phyloP scores from a whole-genome alignment of 805 yeast genomes.

The Phaffomyces antillensis region DNA sequence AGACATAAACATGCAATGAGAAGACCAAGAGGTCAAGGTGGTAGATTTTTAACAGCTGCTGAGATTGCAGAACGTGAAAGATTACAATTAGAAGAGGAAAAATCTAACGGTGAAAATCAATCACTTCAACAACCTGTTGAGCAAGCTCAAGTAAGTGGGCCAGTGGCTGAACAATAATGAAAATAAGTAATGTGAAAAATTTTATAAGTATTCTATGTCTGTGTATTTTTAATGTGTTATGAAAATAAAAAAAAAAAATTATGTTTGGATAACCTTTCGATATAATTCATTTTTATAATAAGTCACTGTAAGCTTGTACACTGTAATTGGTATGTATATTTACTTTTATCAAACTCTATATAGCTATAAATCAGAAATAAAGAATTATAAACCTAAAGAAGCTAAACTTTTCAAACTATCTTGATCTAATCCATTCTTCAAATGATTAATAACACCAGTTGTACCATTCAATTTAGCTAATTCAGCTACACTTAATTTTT shows the following conservation, averaged over 20 bases:
- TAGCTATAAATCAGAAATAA: too few relatives aligned
- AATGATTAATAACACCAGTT: conserved; percentile 14
- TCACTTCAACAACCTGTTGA: too few relatives aligned
- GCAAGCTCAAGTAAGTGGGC: background rate
- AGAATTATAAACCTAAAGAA: conserved; percentile 11
- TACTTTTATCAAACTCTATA: background rate
- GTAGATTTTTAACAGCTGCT: conserved; percentile 92
- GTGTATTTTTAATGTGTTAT: background rate
- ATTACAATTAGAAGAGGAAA: conserved; percentile 19
- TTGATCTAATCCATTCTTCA: conserved; percentile 14
- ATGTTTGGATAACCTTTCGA: too few relatives aligned
- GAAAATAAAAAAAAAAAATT: background rate
- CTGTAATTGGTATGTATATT: background rate
- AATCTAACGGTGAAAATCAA: background rate
- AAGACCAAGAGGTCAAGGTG: conserved; percentile 98
- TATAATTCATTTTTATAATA: too few relatives aligned
- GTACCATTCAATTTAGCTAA: conserved; percentile 14
- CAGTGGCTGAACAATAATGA: background rate
- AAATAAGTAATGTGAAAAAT: too few relatives aligned
- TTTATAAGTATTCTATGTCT: too few relatives aligned
- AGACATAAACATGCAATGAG: conserved; percentile 99
- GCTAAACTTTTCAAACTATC: conserved; percentile 13
- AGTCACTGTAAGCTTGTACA: too few relatives aligned
- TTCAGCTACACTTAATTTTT: conserved; percentile 15
- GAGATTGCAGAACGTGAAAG: conserved; percentile 56